These are phyloP conservation scores for Fusarium humuli DNA, from an alignment of 2,329 filamentous ascomycete species.

Conservation along the genomic window DNA sequence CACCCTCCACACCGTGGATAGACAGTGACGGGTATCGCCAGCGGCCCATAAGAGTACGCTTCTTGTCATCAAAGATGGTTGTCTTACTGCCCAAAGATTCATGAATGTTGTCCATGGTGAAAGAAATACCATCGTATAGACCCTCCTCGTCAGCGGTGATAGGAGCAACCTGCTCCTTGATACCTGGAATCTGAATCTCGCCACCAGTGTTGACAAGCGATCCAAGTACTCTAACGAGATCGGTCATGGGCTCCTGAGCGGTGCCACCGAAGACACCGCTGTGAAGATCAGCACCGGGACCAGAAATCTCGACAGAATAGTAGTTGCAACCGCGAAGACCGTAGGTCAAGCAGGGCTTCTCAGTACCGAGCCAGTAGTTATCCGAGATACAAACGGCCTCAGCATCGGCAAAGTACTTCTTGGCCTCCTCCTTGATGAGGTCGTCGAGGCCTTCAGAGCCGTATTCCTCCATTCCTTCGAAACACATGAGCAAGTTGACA, in stretches of 20 bases:
- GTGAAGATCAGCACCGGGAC: conserved; percentile 93
- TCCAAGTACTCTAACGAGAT: conserved; percentile 84
- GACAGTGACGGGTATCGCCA: conserved; percentile 97
- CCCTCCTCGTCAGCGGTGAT: conserved; percentile 86
- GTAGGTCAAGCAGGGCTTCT: conserved; percentile 98
- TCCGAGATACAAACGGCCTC: conserved; percentile 98
- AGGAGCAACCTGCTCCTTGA: conserved; percentile 92
- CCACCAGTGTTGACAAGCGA: conserved; percentile 89
- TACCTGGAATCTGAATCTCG: conserved; percentile 93
- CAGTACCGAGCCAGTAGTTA: conserved; percentile 99
- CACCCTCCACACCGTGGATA: conserved; percentile 93
- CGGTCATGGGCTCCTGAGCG: conserved; percentile 98
- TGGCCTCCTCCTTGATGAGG: conserved; percentile 89
- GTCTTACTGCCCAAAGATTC: conserved; percentile 92
- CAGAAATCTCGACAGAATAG: conserved; percentile 91
- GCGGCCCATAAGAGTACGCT: conserved; percentile 91
- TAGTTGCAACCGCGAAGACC: conserved; percentile 98
- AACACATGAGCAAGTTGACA: conserved; percentile 98
- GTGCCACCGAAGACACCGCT: conserved; percentile 97
- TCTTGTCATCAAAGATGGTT: conserved; percentile 88
- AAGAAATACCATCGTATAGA: conserved; percentile 90
- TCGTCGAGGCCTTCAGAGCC: conserved; percentile 96
- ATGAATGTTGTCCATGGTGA: conserved; percentile 95
- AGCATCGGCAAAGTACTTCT: conserved; percentile 93
- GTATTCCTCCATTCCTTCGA: conserved; percentile 99